A percentile compares a stretch with the other conserved stretches of the same genome.
These are phyloP conservation scores for Metschnikowia lochheadii DNA, from an alignment of 805 yeast species.

Conservation along the genomic window DNA sequence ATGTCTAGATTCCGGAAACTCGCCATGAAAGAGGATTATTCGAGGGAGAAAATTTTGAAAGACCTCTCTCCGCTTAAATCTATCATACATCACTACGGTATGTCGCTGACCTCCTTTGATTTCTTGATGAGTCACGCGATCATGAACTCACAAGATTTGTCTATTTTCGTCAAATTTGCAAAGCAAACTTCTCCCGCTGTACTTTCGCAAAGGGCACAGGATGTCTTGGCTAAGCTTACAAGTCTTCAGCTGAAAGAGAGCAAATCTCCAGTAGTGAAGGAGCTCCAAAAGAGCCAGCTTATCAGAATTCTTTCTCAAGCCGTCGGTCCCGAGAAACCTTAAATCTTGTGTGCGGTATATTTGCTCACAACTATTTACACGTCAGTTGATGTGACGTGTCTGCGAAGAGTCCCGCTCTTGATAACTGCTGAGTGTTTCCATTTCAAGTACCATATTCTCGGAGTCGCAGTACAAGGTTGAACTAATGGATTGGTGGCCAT, in stretches of 20 bases:
- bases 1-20: constrained; percentile 15
- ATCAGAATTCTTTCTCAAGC: neutral
- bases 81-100: constrained; percentile 23
- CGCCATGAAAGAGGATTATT: constrained; percentile 3
- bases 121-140: constrained; percentile 22
- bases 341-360: neutral
- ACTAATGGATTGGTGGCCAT: neutral
- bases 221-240: constrained; percentile 19
- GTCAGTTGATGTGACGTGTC: neutral
- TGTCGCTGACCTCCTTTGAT: constrained; percentile 18
- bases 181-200: constrained; percentile 9
- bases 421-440: neutral
- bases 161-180: constrained; percentile 24
- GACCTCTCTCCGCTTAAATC: constrained; percentile 26
- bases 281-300: constrained; percentile 23
- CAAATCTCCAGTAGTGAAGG: constrained; percentile 9
- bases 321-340: neutral
- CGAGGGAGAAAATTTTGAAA: constrained; percentile 14
- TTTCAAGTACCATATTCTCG: neutral
- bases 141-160: constrained; percentile 24
- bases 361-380: neutral
- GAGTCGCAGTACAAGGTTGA: neutral
- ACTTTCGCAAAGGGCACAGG: constrained; percentile 15
- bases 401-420: neutral
- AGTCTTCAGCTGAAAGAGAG: constrained; percentile 11